phyloP scores from a whole-genome alignment of 1,284 basidiomycete genomes.

The Moesziomyces aphidis region DNA sequence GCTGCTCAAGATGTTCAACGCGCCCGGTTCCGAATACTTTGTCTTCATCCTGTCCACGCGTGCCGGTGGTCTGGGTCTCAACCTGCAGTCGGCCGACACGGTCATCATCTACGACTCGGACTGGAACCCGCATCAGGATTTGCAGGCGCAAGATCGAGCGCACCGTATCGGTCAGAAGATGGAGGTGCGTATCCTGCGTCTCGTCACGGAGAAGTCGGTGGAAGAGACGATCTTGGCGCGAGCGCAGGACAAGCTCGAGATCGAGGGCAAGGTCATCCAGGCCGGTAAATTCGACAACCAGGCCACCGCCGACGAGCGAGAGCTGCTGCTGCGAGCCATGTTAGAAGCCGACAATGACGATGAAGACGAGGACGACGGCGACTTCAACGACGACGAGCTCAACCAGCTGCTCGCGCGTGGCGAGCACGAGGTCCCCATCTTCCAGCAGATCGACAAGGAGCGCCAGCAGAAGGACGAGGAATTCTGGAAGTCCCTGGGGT shows the following conservation, averaged over 20 bases:
- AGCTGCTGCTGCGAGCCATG: conserved; percentile 83
- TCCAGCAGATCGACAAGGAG: conserved; percentile 86
- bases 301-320: conserved; percentile 96
- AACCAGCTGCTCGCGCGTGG: conserved; percentile 91
- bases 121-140: conserved; percentile 73
- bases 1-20: conserved; percentile 91
- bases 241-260: conserved; percentile 95
- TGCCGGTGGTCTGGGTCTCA: conserved; percentile 96
- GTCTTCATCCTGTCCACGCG: conserved; percentile 89
- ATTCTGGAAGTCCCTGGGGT: conserved; percentile 80
- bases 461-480: conserved; percentile 79
- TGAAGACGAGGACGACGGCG: conserved; percentile 74
- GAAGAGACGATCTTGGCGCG: conserved; percentile 97
- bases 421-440: conserved; percentile 82
- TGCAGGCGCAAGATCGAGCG: conserved; percentile 84
- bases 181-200: conserved; percentile 93
- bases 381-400: conserved; percentile 96
- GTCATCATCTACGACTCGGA: conserved; percentile 88
- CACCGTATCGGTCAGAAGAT: conserved; percentile 99
- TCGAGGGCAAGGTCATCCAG: conserved; percentile 90
- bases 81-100: conserved; percentile 97
- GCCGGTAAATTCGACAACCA: conserved; percentile 99
- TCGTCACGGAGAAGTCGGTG: conserved; percentile 97
- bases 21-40: conserved; percentile 86
- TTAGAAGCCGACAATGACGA: conserved; percentile 68